Base-by-base conservation (phyloP, 1,139 yeast species). In the Magnusiomyces suaveolens region DNA sequence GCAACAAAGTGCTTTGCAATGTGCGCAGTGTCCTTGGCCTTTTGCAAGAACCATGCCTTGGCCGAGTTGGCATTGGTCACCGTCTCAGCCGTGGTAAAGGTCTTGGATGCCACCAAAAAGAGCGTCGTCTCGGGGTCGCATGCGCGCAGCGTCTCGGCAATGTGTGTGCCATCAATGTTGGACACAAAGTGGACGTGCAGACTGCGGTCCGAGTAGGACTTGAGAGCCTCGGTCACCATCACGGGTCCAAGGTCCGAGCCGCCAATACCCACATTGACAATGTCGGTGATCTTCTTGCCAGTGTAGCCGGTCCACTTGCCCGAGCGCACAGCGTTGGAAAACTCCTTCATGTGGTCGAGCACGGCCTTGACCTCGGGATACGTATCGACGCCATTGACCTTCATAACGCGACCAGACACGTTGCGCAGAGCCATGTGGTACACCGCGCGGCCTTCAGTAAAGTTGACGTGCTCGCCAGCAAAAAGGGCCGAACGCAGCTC, bases 181-280 rank as follows among this genome's bases (percentile, higher is more conserved):
- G 97, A 90, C 58, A 92, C 97, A 72, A 89, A 92, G 76, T 92
- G 96, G 54, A 81, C 96, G 60, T 77, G 74, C 65, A 92, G 77
- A 59, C 83, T 86, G 60, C 83, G 82, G 66, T 84, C 78, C 60
- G 90, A 76, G 74, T 92, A 92, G 62, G 87, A 83, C 78, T 90
- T 92, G 70, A 92, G 81, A 43, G 98, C 97, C 75, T 92, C 97
- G 58, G 97, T 89, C 64, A 92, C 97, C 98, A 92, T 92, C 56
- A 92, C 97, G 52, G 98, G 98, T 65, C 98, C 98, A 67, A 92
- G 80, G 72, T 92, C 98, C 33, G 97, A 89, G 63, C 98, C 98
- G 69, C 98, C 98, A 69, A 92, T 92, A 74, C 98, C 98, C 67
- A 92, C 87, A 79, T 92, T 92, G 68, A 92, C 97, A 57, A 92